Percentiles rank a stretch among this genome's conserved stretches.
phyloP scores from a whole-genome alignment of 176 grass and related monocot species.

The Oropetium thomaeum region DNA sequence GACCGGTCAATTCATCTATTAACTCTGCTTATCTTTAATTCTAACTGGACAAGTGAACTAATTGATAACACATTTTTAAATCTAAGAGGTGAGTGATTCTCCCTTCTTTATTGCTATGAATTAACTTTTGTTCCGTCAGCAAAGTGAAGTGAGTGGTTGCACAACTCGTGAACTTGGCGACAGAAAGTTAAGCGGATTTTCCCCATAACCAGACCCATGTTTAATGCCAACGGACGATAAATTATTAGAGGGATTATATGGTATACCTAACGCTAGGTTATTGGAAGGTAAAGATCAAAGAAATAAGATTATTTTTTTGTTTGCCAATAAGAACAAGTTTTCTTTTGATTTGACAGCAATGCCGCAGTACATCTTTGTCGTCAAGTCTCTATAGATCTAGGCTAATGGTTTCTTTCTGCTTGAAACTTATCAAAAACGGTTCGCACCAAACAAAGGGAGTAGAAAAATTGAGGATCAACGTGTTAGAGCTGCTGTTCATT shows the following conservation, averaged over 20 bases:
- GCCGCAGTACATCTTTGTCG: too few relatives aligned
- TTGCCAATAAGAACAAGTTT: slow-evolving; percentile 17
- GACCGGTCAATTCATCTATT: background rate
- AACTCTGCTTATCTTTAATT: background rate
- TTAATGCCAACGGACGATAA: background rate
- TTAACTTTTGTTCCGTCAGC: background rate
- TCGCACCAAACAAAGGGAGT: background rate
- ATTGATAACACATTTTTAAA: too few relatives aligned
- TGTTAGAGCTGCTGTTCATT: too few relatives aligned
- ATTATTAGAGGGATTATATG: slow-evolving; percentile 5
- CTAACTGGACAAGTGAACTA: background rate
- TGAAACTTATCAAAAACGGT: background rate
- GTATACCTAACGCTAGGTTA: background rate
- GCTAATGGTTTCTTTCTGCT: background rate
- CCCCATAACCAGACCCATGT: background rate
- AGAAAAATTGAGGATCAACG: too few relatives aligned
- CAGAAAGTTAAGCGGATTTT: too few relatives aligned
- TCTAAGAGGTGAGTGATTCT: too few relatives aligned
- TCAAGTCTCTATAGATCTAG: background rate
- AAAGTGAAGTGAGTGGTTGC: too few relatives aligned
- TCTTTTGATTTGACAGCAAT: background rate
- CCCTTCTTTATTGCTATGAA: too few relatives aligned
- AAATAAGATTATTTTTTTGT: background rate
- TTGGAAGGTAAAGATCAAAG: slow-evolving; percentile 10
- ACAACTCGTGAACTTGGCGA: too few relatives aligned